These are phyloP conservation scores for Nigrospora osmanthi DNA, from an alignment of 2,329 filamentous ascomycete genomes.

Conservation along the genomic window DNA sequence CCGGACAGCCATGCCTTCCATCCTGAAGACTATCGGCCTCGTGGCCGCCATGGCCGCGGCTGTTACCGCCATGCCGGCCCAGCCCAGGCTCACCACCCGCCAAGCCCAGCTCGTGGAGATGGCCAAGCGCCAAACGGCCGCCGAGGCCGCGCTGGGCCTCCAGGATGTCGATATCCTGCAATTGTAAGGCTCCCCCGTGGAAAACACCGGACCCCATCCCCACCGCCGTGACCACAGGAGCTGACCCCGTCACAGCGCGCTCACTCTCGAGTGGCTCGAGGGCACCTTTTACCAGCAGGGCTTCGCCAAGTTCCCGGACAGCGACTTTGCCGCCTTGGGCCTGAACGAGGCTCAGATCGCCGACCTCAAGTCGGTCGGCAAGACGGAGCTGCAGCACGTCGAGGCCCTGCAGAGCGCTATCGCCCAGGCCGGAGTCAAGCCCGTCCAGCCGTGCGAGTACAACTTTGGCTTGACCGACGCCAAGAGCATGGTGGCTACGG, in stretches of 20 bases:
- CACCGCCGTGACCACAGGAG: neutral
- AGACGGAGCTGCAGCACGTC: conserved; percentile 58
- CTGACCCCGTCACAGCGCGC: conserved; percentile 38
- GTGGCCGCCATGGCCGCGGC: conserved; percentile 36
- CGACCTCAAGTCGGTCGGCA: conserved; percentile 54
- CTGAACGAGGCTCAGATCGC: conserved; percentile 45
- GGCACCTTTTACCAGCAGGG: conserved; percentile 64
- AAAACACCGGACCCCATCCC: no score
- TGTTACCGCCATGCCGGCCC: conserved; percentile 37
- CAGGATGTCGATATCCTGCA: conserved; percentile 49
- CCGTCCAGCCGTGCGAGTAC: conserved; percentile 64
- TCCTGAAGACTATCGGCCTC: conserved; percentile 32
- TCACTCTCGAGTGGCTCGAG: conserved; percentile 71
- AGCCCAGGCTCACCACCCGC: conserved; percentile 31
- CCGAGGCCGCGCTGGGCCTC: conserved; percentile 36
- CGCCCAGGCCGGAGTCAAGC: conserved; percentile 52
- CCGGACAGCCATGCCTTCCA: conserved; percentile 34
- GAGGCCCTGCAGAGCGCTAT: conserved; percentile 51
- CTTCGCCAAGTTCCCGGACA: conserved; percentile 56
- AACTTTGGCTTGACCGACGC: conserved; percentile 64
- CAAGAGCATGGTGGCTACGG: conserved; percentile 59
- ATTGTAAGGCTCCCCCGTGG: conserved; percentile 35
- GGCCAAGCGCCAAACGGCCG: conserved; percentile 42
- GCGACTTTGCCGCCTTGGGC: conserved; percentile 58
- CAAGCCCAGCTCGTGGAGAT: conserved; percentile 39